Conservation (phyloP, 441 rosid genomes). For the Rhodomyrtus psidioides region DNA sequence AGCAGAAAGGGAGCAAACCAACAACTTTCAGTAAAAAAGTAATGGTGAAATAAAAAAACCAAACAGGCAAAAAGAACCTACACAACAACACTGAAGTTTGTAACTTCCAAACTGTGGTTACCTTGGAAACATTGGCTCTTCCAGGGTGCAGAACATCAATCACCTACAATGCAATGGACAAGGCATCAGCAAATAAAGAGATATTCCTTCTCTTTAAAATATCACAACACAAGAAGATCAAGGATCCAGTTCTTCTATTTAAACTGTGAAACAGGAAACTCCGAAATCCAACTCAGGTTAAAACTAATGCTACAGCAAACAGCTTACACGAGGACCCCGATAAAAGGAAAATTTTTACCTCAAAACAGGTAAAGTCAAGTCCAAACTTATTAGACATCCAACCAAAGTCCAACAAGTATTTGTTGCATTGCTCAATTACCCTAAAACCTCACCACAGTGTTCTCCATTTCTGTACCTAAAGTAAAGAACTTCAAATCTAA, state of each 20-base stretch:
- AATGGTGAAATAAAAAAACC: neutral
- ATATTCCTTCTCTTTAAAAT: neutral
- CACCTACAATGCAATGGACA: neutral
- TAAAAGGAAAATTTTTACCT: neutral
- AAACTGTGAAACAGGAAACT: neutral
- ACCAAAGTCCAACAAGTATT: neutral
- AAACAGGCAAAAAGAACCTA: neutral
- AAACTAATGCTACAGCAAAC: neutral
- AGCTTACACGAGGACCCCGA: accelerated
- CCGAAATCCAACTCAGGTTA: neutral
- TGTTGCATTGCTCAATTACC: neutral
- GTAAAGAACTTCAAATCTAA: neutral
- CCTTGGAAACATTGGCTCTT: slow-evolving; percentile 1
- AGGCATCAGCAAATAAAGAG: neutral
- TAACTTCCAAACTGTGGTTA: neutral
- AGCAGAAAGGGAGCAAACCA: neutral
- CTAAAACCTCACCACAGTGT: neutral
- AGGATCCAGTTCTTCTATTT: neutral
- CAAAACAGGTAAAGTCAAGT: neutral
- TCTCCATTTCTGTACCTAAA: neutral
- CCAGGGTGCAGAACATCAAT: slow-evolving; percentile 1
- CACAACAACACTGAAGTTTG: neutral
- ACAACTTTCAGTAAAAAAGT: neutral
- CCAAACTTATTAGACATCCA: neutral
- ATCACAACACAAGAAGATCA: neutral